phyloP scores from a whole-genome alignment of 2,329 filamentous ascomycete genomes.

The Neoascochyta sp. region DNA sequence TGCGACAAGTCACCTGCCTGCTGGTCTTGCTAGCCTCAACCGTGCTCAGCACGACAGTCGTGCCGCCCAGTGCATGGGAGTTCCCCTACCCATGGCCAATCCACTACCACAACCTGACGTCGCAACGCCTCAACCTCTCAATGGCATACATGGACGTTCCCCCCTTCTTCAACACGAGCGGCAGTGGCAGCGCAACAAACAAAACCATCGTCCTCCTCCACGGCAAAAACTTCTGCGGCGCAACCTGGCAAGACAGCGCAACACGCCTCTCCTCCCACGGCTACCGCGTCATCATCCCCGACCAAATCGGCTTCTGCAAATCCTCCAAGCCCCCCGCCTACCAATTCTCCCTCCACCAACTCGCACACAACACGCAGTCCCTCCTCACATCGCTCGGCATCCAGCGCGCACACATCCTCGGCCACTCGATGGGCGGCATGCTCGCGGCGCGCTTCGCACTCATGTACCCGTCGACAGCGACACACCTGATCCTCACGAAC shows the following conservation, averaged over 20 bases:
- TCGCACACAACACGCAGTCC: conserved; percentile 51
- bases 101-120: conserved; percentile 48
- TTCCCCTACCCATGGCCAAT: conserved; percentile 51
- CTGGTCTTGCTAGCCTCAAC: conserved; percentile 7
- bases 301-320: conserved; percentile 58
- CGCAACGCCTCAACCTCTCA: conserved; percentile 48
- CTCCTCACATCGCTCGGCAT: conserved; percentile 47
- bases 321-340: conserved; percentile 51
- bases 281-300: conserved; percentile 53
- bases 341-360: conserved; percentile 53
- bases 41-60: conserved; percentile 4
- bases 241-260: conserved; percentile 53
- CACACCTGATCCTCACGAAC: conserved; percentile 49
- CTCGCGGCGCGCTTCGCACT: conserved; percentile 51
- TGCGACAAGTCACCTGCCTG: conserved; percentile 4
- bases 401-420: conserved; percentile 47
- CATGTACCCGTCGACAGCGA: conserved; percentile 47
- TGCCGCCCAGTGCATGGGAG: conserved; percentile 19
- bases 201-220: conserved; percentile 50
- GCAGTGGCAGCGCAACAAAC: conserved; percentile 42
- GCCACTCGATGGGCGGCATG: conserved; percentile 57
- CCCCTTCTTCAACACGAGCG: conserved; percentile 34
- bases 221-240: conserved; percentile 56
- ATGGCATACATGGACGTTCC: conserved; percentile 57
- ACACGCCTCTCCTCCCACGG: conserved; percentile 41